These are phyloP conservation scores for Cladosporium sp. DNA, from an alignment of 2,329 filamentous ascomycete genomes.

Conservation along the genomic window DNA sequence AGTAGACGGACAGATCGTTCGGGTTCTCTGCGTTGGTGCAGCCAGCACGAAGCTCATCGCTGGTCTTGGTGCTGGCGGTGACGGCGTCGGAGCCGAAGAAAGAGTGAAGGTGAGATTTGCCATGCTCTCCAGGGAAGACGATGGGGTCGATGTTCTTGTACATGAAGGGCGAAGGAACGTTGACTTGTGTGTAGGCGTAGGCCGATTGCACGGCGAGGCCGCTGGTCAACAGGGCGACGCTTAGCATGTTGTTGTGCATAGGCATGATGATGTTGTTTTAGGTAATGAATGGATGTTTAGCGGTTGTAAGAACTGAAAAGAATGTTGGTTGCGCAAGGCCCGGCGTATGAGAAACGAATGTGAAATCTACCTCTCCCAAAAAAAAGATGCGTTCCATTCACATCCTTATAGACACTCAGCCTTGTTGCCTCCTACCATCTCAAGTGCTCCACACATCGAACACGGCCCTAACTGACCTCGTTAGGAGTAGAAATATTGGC, in stretches of 20 bases:
- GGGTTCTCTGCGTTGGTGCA: constrained; percentile 50
- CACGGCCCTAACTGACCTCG: neutral
- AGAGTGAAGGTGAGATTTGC: constrained; percentile 45
- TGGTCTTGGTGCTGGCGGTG: constrained; percentile 41
- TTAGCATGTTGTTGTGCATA: constrained; percentile 29
- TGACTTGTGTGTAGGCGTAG: constrained; percentile 39
- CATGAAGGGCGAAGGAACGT: constrained; percentile 40
- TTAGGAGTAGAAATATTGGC: neutral
- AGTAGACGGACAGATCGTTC: constrained; percentile 51
- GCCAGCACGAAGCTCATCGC: constrained; percentile 43
- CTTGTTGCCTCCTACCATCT: neutral
- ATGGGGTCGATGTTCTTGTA: constrained; percentile 50
- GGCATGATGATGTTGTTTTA: constrained; percentile 34
- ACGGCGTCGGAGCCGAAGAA: constrained; percentile 49
- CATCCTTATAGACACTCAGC: neutral
- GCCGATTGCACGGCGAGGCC: constrained; percentile 31
- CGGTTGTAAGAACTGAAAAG: neutral
- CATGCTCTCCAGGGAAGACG: constrained; percentile 43
- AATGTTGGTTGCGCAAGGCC: neutral
- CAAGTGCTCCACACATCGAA: neutral
- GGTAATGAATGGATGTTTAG: constrained; percentile 19
- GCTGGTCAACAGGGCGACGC: constrained; percentile 28
- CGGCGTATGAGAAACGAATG: neutral
- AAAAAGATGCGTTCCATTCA: neutral
- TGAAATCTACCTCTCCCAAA: neutral